Evolutionary conservation across 352 stramenopile species (phyloP), one percentile per base, ranked within the genome.

Genomic region (Phytophthora citrophthora): DNA sequence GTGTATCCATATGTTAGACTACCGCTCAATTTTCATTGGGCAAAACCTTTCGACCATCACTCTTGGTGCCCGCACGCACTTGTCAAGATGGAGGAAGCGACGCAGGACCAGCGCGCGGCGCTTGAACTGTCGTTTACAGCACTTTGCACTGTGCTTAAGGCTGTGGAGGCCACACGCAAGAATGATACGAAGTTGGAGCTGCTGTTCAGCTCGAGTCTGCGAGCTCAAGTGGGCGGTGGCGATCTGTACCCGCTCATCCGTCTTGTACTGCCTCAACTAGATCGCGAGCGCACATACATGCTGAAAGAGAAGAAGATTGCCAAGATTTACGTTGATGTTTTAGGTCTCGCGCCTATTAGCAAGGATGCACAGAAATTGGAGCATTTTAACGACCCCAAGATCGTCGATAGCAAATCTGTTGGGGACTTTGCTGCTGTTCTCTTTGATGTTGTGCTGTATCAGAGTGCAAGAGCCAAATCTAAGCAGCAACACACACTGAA

Each of bases 251-350:
- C 88, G 29, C 67, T 95, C 7, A 67, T 95, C 51, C 79, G 86
- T 2, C 72, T 95, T 2, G 54, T 95, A 46, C 64, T 94, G 41
- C 88, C 88, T 4, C 86, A 93, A 47, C 70, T 95, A 48, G 88
- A 95, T 65, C 86, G 84, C 54, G 86, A 94, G 54, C 83, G 88
- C 64, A 92, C 81, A 45, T 95, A 94, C 67, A 94, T 93, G 65
- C 70, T 95, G 6, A 93, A 93, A 60, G 86, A 94, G 63, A 93
- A 90, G 73, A 95, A 93, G 68, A 88, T 95, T 55, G 88, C 84
- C 36, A 88, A 81, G 63, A 52, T 91, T 9, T 94, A 93, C 54
- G 68, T 93, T 4, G 77, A 93, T 10, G 70, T 94, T 7, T 56
- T 95, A 8, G 86, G 88, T 11, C 80, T 95, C 61, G 75, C 77